These are phyloP conservation scores for Xylaria cubensis DNA, from an alignment of 495 filamentous ascomycete genomes.

Conservation along the genomic window DNA sequence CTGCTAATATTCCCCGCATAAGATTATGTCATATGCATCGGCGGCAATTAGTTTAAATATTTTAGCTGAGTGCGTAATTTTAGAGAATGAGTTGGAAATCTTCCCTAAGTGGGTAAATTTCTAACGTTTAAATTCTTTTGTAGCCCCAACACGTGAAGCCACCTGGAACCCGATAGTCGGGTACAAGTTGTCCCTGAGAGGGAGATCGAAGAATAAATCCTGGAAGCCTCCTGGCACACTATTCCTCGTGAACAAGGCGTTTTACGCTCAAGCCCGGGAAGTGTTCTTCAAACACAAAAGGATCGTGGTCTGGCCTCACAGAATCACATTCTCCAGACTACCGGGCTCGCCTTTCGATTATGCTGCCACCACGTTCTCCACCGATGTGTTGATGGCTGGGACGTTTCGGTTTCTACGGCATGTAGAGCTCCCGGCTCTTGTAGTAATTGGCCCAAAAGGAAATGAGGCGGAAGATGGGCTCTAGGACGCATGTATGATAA, in stretches of 20 bases:
- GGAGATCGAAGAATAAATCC: not conserved
- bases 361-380: not conserved
- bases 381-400: not conserved
- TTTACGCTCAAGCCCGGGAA: not conserved
- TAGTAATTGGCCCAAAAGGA: not conserved
- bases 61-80: not conserved
- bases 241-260: slow-evolving; percentile 2
- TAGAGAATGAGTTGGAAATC: not conserved
- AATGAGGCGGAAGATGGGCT: not conserved
- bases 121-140: not conserved
- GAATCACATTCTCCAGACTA: not conserved
- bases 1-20: not conserved
- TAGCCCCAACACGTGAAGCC: not conserved
- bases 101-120: not conserved
- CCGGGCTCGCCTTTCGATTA: not conserved
- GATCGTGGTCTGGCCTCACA: not conserved
- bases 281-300: not conserved
- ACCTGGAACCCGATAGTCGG: not conserved
- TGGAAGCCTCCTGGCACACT: not conserved
- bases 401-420: not conserved
- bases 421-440: not conserved
- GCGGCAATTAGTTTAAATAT: not conserved
- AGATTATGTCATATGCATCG: not conserved
- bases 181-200: not conserved
- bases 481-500: not conserved